Conservation (phyloP, 2,329 filamentous ascomycete genomes). For the Colletotrichum acutatum region DNA sequence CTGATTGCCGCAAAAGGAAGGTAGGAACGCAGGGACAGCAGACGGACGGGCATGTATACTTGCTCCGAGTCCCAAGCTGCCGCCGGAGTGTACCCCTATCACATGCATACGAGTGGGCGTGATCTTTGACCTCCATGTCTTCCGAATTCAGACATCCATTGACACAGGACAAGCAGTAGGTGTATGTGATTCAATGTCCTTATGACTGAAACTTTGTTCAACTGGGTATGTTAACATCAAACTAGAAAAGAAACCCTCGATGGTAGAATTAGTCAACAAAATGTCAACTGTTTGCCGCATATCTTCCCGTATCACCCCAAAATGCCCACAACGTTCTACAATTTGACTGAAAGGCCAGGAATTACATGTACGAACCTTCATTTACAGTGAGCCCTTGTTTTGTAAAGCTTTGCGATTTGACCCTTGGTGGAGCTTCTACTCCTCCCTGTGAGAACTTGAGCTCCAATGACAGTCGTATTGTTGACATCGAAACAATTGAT, state of each 20-base stretch:
- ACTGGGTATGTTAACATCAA: background rate
- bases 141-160: background rate
- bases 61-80: background rate
- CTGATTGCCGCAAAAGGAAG: background rate
- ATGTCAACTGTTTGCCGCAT: too few relatives aligned
- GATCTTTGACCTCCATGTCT: background rate
- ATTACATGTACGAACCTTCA: background rate
- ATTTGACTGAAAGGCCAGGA: too few relatives aligned
- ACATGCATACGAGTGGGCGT: background rate
- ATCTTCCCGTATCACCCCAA: background rate
- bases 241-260: background rate
- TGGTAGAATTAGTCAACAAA: background rate
- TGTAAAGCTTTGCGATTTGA: background rate
- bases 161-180: background rate
- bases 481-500: conserved; percentile 23
- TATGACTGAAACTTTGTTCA: too few relatives aligned
- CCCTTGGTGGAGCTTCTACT: background rate
- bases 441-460: background rate
- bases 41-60: background rate
- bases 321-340: too few relatives aligned
- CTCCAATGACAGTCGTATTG: background rate
- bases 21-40: background rate
- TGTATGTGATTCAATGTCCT: too few relatives aligned
- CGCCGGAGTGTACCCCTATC: background rate
- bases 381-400: conserved; percentile 9